Evolutionary conservation across 2,329 filamentous ascomycete species (phyloP), one percentile per base, ranked within the genome.

Genomic region (Polytolypa hystricis): DNA sequence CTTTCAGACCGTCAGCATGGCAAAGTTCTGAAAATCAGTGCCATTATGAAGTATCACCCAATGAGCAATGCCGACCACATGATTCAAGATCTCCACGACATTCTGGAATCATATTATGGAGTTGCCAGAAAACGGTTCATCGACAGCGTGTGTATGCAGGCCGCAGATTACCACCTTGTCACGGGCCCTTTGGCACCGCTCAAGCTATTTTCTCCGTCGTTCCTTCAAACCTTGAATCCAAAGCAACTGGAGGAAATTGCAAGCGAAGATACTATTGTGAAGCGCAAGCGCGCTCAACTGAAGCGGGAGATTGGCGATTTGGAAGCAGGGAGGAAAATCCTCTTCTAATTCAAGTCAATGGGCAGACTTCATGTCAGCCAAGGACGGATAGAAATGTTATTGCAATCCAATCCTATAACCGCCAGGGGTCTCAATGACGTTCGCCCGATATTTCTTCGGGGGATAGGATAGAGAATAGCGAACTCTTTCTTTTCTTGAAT

Each of bases 91-190:
- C 67, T 81, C 3, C 73, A 79, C 38, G 70, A 81, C 40, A 69
- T 71, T 1, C 60, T 83, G 0, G 53, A 63, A 19, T 63, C 69
- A 2, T 83, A 78, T 53, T 82, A 83, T 58, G 66, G 71, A 18
- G 69, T 80, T 1, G 64, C 74, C 0, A 62, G 61, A 8, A 71
- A 71, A 47, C 68, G 75, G 0, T 80, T 83, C 39, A 66, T 80
- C 2, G 79, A 84, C 45, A 69, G 63, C 2, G 53, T 84, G 2
- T 75, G 66, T 47, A 67, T 69, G 42, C 77, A 81, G 42, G 73
- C 66, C 0, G 58, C 73, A 2, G 66, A 71, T 25, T 56, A 74
- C 46, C 64, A 64, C 39, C 60, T 83, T 0, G 54, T 80, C 0
- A 56, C 55, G 1, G 66, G 69, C 0, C 47, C 62, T 0, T 43